Percentiles rank a stretch among this genome's conserved stretches.
Evolutionary conservation across 108 stramenopile species (phyloP).

Genomic region (Mayamaea pseudoterrestris): DNA sequence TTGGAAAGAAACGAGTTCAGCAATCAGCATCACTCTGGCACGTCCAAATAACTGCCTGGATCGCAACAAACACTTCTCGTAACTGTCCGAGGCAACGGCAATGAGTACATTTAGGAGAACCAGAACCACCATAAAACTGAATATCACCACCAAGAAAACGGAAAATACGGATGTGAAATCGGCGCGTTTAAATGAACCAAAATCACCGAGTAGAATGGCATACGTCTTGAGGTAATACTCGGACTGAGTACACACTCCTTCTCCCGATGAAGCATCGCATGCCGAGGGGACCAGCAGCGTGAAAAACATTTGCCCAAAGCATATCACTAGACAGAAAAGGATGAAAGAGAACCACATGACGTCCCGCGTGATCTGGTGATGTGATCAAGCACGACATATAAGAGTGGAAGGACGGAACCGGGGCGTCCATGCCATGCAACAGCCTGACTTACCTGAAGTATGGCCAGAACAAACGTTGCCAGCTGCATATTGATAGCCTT

Average conservation of each 20-base stretch:
- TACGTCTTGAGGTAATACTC: slow-evolving; percentile 43
- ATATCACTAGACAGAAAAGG: slow-evolving; percentile 28
- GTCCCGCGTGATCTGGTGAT: slow-evolving; percentile 37
- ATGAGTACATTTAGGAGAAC: slow-evolving; percentile 35
- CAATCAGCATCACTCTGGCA: too few species aligned
- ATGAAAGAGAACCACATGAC: slow-evolving; percentile 51
- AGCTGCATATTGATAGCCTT: slow-evolving; percentile 35
- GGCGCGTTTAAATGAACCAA: slow-evolving; percentile 13
- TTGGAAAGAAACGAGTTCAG: too few species aligned
- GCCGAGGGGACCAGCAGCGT: slow-evolving; percentile 27
- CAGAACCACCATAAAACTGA: slow-evolving; percentile 24
- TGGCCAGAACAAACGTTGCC: slow-evolving; percentile 41
- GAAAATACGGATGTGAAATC: slow-evolving; percentile 9
- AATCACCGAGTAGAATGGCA: slow-evolving; percentile 23
- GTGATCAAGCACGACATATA: background rate
- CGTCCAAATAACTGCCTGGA: slow-evolving; percentile 10
- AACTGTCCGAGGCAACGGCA: slow-evolving; percentile 20
- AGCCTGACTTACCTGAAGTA: slow-evolving; percentile 9
- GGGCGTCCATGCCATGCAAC: background rate
- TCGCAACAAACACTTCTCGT: slow-evolving; percentile 9
- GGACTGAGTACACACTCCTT: slow-evolving; percentile 18
- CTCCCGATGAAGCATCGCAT: slow-evolving; percentile 22
- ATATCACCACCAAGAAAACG: slow-evolving; percentile 15
- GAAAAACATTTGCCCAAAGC: slow-evolving; percentile 51
- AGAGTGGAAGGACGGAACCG: background rate